Base-by-base conservation (phyloP, 176 grass and related monocot species). In the Tillandsia leiboldiana region DNA sequence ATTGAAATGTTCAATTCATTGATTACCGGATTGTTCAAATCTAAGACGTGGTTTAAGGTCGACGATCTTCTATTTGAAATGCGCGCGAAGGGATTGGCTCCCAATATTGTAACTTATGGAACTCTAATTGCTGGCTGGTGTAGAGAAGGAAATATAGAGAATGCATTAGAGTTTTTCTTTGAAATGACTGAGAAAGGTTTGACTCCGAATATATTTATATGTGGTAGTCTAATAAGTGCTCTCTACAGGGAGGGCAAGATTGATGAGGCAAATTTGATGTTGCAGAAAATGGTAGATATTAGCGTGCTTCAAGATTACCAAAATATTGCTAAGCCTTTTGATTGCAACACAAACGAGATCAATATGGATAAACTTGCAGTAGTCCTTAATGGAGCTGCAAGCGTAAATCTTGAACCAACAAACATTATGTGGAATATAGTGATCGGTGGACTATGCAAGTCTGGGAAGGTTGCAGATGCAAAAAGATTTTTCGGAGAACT, bases 1-100 rank as follows among this genome's bases (percentile, higher is more conserved):
- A 57, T 96, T 57, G 93, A 96, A 89, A 81, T 89, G 73, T 92
- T 87, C 73, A 96, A 92, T 83, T 96, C 93, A 68, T 82, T 96
- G 42, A 90, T 96, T 78, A 89, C 73, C 20, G 88, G 88, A 75
- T 64, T 75, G 42, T 92, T 96, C 69, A 67, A 73, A 78, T 83
- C 71, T 63, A 85, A 77, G 63, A 71, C 73, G 76, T 80, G 50
- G 56, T 71, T 66, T 53, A 86, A 80, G 64, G 67, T 92, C 48
- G 64, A 89, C 74, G 88, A 66, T 70, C 68, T 88, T 73, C 71
- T 80, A 48, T 23, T 48, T 68, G 73, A 87, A 67, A 87, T 96
- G 82, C 73, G 49, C 52, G 77, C 73, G 73, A 88, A 73, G 64
- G 79, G 78, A 48, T 11, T 90, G 71, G 64, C 77, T 84, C 88